Evolutionary conservation across 306 rosid species (phyloP).

Genomic region (Crotalaria pallida): DNA sequence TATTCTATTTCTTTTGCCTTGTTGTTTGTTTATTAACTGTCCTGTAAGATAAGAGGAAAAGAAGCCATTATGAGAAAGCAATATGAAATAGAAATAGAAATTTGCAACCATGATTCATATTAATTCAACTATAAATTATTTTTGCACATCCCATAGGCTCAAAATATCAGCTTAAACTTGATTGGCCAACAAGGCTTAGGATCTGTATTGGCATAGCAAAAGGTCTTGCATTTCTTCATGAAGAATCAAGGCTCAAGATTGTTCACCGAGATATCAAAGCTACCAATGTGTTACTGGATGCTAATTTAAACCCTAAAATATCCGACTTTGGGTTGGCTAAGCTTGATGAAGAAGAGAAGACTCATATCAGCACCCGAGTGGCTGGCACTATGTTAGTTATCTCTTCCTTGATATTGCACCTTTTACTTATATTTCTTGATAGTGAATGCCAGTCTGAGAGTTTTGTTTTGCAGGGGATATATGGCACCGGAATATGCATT

Average conservation of each 20-base stretch:
- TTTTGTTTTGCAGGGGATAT: constrained; percentile 49
- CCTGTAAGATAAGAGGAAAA: neutral
- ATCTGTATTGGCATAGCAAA: constrained; percentile 59
- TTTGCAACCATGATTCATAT: neutral
- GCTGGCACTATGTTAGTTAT: constrained; percentile 59
- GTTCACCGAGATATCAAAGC: constrained; percentile 72
- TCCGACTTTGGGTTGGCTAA: constrained; percentile 76
- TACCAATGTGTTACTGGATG: constrained; percentile 48
- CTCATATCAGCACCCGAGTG: constrained; percentile 50
- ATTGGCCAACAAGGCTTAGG: constrained; percentile 55
- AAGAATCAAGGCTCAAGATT: constrained; percentile 53
- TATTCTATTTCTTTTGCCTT: neutral
- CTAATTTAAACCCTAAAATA: constrained; percentile 52
- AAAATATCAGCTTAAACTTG: constrained; percentile 29
- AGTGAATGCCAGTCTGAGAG: neutral
- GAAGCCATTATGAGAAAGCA: constrained; percentile 6
- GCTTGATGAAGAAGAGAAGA: constrained; percentile 53
- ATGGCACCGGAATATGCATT: constrained; percentile 76
- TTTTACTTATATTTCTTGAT: neutral
- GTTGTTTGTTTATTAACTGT: neutral
- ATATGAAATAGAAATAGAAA: neutral
- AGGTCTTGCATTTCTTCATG: constrained; percentile 62
- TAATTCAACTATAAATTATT: neutral
- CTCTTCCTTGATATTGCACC: constrained; percentile 15
- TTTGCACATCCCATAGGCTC: constrained; percentile 11